Base-by-base conservation (phyloP, 208 protist species). In the Lotmaria passim region DNA sequence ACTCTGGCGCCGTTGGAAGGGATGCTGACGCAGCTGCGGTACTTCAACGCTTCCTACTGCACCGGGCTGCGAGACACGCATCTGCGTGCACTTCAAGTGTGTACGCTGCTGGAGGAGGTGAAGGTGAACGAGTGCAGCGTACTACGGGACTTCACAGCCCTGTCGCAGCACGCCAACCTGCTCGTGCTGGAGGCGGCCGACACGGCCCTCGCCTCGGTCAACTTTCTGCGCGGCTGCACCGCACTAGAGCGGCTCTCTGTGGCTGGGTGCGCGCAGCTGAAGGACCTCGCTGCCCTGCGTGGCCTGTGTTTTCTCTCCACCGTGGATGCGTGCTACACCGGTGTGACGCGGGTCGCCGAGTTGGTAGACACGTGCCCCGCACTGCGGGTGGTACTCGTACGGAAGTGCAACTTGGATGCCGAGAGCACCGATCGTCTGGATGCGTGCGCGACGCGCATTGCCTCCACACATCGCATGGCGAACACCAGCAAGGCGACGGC, bases 241-340 rank as follows among this genome's bases (percentile, higher is more conserved):
- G 39, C 36, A 17, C 74, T 79, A 19, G 44, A 62, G n/a, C 24
- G 44, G 33, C 67, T 79, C 2, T 51, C 59, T 38, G 43, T 79
- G 3, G 55, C 61, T 0, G 51, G 51, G 5, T 74, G 67, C 48
- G 23, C 7, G 11, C 12, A 23, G 15, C 47, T 79, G 46, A 59
- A 58, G 19, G 57, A 74, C 38, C 12, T 74, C 2, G 26, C 7
- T 11, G 47, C 52, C 14, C 64, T 69, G 39, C 28, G 15, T 1
- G 38, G 41, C 11, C 64, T 69, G 14, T 23, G 23, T 15, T 5
- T 17, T 5, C 47, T 67, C 23, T 15, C 23, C 34, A 57, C 23
- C 31, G 33, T 67, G 44, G 60, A 67, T 30, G 60, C 60, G 8
- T 57, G 48, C 60, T 46, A 55, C 60, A 47, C 47, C 12, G 60